phyloP scores from a whole-genome alignment of 768 basidiomycete genomes.

The Phylloporus rhodoxanthus region DNA sequence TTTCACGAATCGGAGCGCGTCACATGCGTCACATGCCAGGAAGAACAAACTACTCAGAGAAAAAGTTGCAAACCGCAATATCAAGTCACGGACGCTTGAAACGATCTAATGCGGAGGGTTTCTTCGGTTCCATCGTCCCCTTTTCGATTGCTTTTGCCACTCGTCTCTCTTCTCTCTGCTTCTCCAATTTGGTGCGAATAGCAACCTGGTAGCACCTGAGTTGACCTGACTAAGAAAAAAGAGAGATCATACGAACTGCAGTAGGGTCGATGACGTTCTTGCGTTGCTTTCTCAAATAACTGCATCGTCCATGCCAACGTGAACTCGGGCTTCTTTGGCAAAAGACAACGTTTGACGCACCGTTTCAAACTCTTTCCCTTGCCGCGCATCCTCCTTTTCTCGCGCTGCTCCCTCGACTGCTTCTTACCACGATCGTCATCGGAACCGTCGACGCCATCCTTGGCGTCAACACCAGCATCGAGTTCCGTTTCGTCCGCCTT shows the following conservation, averaged over 20 bases:
- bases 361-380: conserved; percentile 83
- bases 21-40: no score
- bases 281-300: conserved; percentile 81
- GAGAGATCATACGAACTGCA: conserved; percentile 40
- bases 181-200: conserved; percentile 61
- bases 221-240: not conserved
- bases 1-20: no score
- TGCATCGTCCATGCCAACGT: conserved; percentile 12
- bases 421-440: conserved; percentile 30
- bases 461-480: conserved; percentile 29
- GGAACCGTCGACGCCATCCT: conserved; percentile 22
- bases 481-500: conserved; percentile 67
- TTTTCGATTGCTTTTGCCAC: conserved; percentile 32
- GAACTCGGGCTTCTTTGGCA: not conserved
- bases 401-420: conserved; percentile 29
- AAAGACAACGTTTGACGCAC: conserved; percentile 24
- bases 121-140: conserved; percentile 24
- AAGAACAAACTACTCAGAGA: not conserved
- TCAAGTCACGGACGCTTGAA: conserved; percentile 24
- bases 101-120: conserved; percentile 33
- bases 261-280: conserved; percentile 92
- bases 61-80: not conserved
- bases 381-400: conserved; percentile 81
- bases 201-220: conserved; percentile 36
- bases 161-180: conserved; percentile 44